Percentiles rank a stretch among this genome's conserved stretches.
Conservation (phyloP, 2,329 filamentous ascomycete genomes). For the Xylaria sp. region DNA sequence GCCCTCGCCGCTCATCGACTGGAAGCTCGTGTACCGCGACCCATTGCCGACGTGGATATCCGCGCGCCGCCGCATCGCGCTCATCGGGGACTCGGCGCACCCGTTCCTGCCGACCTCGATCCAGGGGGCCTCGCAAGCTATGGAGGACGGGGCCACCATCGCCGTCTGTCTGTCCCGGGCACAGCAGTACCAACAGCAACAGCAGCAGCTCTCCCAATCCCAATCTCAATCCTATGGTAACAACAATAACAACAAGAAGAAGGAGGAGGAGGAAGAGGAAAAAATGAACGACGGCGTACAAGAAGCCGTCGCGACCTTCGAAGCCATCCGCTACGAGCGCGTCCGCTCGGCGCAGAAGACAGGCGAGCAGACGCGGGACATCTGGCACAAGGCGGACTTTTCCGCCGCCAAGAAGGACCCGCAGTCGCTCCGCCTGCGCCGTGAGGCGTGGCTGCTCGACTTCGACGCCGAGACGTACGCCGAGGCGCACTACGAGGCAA, state of each 20-base stretch:
- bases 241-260: background rate
- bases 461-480: constrained; percentile 56
- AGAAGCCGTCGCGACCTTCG: constrained; percentile 50
- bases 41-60: constrained; percentile 50
- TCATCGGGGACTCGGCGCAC: constrained; percentile 58
- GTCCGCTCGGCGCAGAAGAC: constrained; percentile 55
- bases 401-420: constrained; percentile 51
- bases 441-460: constrained; percentile 55
- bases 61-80: constrained; percentile 45
- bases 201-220: too few relatives aligned
- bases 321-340: constrained; percentile 54
- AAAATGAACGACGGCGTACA: constrained; percentile 44
- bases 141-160: constrained; percentile 56
- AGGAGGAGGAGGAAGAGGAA: too few relatives aligned
- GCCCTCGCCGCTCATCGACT: constrained; percentile 43
- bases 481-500: constrained; percentile 45
- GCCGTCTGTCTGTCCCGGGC: constrained; percentile 48
- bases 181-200: constrained; percentile 19
- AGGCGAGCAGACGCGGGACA: constrained; percentile 53
- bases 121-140: constrained; percentile 54
- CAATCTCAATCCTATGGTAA: background rate
- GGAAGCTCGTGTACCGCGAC: constrained; percentile 47
- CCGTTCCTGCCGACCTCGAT: constrained; percentile 55
- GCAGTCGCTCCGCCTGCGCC: constrained; percentile 49
- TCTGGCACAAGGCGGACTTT: constrained; percentile 60